Base-by-base conservation (phyloP, 805 yeast species). In the Hanseniaspora vineae region DNA sequence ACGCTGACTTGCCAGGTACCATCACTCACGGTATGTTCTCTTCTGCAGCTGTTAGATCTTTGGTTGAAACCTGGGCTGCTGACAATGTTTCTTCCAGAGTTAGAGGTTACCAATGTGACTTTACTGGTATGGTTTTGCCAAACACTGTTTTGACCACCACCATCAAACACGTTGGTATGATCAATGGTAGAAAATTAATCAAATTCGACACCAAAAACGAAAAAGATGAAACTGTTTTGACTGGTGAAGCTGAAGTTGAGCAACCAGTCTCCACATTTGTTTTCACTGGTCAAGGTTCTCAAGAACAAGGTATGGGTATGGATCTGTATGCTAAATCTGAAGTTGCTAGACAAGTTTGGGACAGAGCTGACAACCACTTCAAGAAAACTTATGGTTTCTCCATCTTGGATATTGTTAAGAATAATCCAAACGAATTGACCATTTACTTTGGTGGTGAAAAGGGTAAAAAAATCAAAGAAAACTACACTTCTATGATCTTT, bases 231-330 rank as follows among this genome's bases (percentile, higher is more conserved):
- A 77, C 76, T 51, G 98, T 92, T 18, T 74, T 92, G 58, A 66
- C 75, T 47, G 99, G 97, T 70, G 95, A 87, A 72, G 99, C 99
- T 49, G 98, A 92, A 72, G 89, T 94, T 60, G 97, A 92, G 59
- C 99, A 92, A 72, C 98, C 99, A 33, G 84, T 82, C 47, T 85
- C 97, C 42, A 84, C 98, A 18, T 92, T 85, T 66, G 95, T 92
- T 50, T 92, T 94, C 72, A 92, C 99, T 55, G 99, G 98, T 64
- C 99, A 92, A 75, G 99, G 99, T 67, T 90, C 98, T 51, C 99
- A 92, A 71, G 98, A 94, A 69, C 98, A 94, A 73, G 97, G 97
- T 66, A 92, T 92, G 99, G 98, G 99, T 76, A 92, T 92, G 99
- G 98, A 92, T 67, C 77, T 92, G 64, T 92, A 92, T 68, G 81